A percentile compares a stretch with the other conserved stretches of the same genome.
phyloP scores from a whole-genome alignment of 2,329 filamentous ascomycete genomes.

The Fusarium clavum region DNA sequence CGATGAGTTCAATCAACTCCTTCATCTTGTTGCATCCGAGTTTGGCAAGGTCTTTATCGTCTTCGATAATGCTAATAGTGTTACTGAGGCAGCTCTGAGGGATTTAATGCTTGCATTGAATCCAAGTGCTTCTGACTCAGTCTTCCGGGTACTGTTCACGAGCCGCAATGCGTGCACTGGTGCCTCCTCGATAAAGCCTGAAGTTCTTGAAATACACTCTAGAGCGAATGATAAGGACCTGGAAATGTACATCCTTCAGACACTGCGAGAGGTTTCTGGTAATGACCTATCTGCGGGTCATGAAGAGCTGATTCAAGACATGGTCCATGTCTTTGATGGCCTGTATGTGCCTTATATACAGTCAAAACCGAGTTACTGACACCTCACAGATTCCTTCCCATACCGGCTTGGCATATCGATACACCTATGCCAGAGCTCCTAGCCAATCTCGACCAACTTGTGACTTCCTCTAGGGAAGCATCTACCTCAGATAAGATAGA shows the following conservation, averaged over 20 bases:
- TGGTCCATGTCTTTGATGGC: too few species aligned
- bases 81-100: background rate
- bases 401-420: background rate
- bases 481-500: background rate
- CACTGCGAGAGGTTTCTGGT: background rate
- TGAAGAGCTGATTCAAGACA: too few species aligned
- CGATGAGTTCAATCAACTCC: background rate
- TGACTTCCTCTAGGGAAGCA: rapidly evolving
- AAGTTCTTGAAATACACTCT: background rate
- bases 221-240: background rate
- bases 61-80: background rate
- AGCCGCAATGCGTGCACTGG: background rate
- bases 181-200: background rate
- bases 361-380: too few species aligned
- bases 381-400: slow-evolving; percentile 14
- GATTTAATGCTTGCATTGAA: background rate
- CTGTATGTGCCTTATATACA: too few species aligned
- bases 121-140: background rate
- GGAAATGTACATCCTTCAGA: background rate
- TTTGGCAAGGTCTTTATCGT: background rate
- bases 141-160: background rate
- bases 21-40: background rate
- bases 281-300: background rate
- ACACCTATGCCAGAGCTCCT: background rate
- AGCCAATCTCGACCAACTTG: background rate